Evolutionary conservation across 2,329 filamentous ascomycete species (phyloP), one percentile per base, ranked within the genome.

Genomic region (Dothiorella sarmentorum): DNA sequence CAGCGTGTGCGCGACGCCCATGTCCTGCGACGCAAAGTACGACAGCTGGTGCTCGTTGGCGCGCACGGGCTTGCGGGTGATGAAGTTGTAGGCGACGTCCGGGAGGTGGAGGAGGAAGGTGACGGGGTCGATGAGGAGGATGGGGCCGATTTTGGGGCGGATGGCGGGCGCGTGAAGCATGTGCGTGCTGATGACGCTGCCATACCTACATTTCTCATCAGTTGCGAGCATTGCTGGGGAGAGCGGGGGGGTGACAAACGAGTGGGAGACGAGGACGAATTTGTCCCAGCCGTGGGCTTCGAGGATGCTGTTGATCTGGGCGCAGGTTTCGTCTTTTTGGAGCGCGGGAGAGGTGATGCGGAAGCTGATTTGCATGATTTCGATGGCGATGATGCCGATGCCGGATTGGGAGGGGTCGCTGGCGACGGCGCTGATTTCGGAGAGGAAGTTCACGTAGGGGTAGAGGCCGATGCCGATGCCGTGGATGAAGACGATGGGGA

Each of bases 71-170:
- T 53, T 62, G 13, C 71, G 65, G 5, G 65, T 74, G 10, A 82
- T 85, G 68, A 90, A 90, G 71, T 90, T 90, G 76, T 85, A 89
- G 10, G 86, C 85, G 29, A 90, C 85, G 61, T 87, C 79, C 1
- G 87, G 87, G 33, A 87, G 77, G 68, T 90, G 87, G 31, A 90
- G 76, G 58, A 89, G 72, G 56, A 90, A 79, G 22, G 81, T 83
- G 9, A 90, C 84, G 0, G 87, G 87, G 66, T 90, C 77, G 15
- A 88, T 77, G 13, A 84, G 78, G 2, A 81, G 68, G 33, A 78
- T 72, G 1, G 80, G 74, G 1, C 78, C 77, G 38, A 86, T 79
- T 17, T 73, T 76, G 3, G 64, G 43, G 9, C 73, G 73, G 0
- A 85, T 69, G 1, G 62, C 64, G 0, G 77, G 69, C 22, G 78